Conservation (phyloP, 306 rosid species). For the Casuarina equisetifolia region DNA sequence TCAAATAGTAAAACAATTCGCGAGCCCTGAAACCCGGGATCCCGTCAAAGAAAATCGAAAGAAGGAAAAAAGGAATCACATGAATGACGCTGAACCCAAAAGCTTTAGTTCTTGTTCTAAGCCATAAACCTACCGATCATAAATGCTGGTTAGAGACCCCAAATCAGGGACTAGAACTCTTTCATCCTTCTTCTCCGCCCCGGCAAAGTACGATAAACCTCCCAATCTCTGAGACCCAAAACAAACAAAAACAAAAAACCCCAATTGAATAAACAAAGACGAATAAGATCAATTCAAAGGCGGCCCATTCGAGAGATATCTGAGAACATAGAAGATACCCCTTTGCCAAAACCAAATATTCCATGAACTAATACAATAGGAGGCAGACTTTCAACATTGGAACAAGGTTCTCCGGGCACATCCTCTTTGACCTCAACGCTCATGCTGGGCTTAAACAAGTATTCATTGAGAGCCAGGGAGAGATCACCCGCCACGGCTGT, state of each 20-base stretch:
- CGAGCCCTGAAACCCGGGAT: constrained; percentile 64
- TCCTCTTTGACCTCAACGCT: constrained; percentile 31
- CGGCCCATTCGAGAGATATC: constrained; percentile 1
- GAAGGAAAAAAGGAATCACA: background rate
- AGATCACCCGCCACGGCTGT: constrained; percentile 89
- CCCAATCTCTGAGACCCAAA: constrained; percentile 63
- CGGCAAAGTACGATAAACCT: constrained; percentile 81
- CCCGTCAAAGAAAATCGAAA: background rate
- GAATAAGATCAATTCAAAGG: background rate
- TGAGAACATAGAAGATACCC: constrained; percentile 42
- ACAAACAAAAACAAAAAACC: background rate
- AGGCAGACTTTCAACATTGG: constrained; percentile 46
- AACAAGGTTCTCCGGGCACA: background rate
- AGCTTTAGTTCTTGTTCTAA: background rate
- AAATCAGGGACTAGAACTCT: constrained; percentile 98
- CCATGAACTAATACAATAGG: constrained; percentile 96
- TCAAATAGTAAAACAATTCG: constrained; percentile 90
- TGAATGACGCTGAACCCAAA: background rate
- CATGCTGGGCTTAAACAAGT: constrained; percentile 35
- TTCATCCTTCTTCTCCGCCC: constrained; percentile 96
- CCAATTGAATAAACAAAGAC: background rate
- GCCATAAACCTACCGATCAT: constrained; percentile 64
- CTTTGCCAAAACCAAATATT: constrained; percentile 97
- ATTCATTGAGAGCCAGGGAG: constrained; percentile 48
- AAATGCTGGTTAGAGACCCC: constrained; percentile 87